Conservation (phyloP, 371 early-diverging fungal species). For the Mucor indicus region DNA sequence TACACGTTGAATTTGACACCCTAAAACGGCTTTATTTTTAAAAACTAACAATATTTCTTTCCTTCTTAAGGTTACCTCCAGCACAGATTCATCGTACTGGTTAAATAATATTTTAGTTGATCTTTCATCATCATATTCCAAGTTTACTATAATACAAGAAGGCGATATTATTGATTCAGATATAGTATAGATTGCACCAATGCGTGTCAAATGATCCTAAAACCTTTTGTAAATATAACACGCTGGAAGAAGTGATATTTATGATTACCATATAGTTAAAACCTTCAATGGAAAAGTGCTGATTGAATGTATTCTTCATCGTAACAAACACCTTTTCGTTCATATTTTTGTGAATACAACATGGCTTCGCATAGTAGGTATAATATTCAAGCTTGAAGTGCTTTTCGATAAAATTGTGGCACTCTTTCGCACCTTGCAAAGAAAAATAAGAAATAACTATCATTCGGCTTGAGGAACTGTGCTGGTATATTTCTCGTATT, state of each 20-base stretch:
- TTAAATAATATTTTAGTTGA: not conserved
- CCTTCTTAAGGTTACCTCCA: not conserved
- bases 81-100: not conserved
- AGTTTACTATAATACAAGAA: not conserved
- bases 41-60: not conserved
- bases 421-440: conserved; percentile 1
- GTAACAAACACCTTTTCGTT: conserved; percentile 4
- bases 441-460: conserved; percentile 12
- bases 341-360: not conserved
- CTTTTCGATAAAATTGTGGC: not conserved
- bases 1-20: not conserved
- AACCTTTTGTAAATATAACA: not conserved
- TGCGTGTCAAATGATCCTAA: conserved; percentile 4
- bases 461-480: no score
- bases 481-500: no score
- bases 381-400: not conserved
- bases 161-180: conserved; percentile 2
- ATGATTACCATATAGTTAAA: conserved; percentile 11
- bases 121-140: conserved; percentile 18
- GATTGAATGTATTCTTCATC: no score
- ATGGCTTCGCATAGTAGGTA: conserved; percentile 4
- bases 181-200: conserved; percentile 7
- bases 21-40: not conserved
- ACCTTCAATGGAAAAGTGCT: no score
- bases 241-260: not conserved